Evolutionary conservation across 1,284 basidiomycete genomes (phyloP), one percentile per base, ranked within the genome.

Genomic region (Trichosporon sp.): DNA sequence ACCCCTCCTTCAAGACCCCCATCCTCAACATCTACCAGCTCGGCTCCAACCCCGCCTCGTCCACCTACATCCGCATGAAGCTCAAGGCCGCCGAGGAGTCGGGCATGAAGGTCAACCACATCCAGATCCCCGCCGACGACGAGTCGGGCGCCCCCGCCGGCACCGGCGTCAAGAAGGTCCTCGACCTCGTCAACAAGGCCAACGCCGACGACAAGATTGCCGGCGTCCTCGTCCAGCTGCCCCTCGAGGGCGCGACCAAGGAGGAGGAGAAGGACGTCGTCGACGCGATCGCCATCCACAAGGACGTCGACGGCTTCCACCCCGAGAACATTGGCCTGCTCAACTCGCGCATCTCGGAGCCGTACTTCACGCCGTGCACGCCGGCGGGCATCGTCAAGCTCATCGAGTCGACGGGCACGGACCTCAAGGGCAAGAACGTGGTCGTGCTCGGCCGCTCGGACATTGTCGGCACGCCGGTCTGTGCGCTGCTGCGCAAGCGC

Each of bases 221-320:
- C 77, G 97, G 96, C 64, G 90, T 99, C 67, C 88, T 99, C 65
- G 96, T 99, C 9, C 97, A 99, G 84, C 89, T 99, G n/a, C 97
- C 97, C 53, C 89, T 99, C 3, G 87, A 91, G 58, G 92, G 96
- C 75, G 89, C 98, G 71, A 87, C 87, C 65, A 84, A 91, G 21
- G 92, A 92, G 32, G 94, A 90, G 34, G 96, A 98, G 83, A 90
- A 95, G 72, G 86, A 87, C 31, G 91, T 99, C 67, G 97, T 95
- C 51, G 96, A 98, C 84, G 90, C 93, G n/a, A 89, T 99, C 75
- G 91, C 89, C 73, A 93, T 95, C 15, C 87, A 90, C 80, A 99
- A 99, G 85, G 97, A 99, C 78, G 92, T 99, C 70, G 97, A 99
- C 83, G 97, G 96, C 65, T 99, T 99, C 87, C 95, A 98, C 85